phyloP scores from a whole-genome alignment of 495 filamentous ascomycete genomes.

The Diplogelasinospora grovesii region DNA sequence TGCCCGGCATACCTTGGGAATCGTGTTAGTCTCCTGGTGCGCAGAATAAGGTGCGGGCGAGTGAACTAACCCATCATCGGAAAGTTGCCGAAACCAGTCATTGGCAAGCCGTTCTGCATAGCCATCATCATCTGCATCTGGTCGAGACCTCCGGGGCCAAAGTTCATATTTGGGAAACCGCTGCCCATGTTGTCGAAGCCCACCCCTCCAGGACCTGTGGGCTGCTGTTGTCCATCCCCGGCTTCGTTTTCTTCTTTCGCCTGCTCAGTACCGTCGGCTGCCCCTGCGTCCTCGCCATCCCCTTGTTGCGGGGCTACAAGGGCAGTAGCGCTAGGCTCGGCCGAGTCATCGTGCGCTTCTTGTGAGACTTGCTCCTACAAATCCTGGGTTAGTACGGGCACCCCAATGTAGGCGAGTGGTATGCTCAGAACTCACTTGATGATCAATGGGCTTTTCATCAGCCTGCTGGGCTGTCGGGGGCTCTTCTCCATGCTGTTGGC shows the following conservation, averaged over 20 bases:
- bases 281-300: constrained; percentile 18
- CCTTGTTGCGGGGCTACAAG: constrained; percentile 4
- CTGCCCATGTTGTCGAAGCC: constrained; percentile 46
- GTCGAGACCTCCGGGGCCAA: constrained; percentile 60
- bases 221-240: constrained; percentile 26
- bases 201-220: constrained; percentile 23
- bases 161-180: constrained; percentile 59
- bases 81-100: constrained; percentile 52
- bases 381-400: constrained; percentile 10
- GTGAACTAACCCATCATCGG: constrained; percentile 77
- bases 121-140: constrained; percentile 66
- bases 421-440: too few species aligned
- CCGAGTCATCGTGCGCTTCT: constrained; percentile 3
- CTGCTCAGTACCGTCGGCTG: constrained; percentile 15
- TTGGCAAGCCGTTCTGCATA: constrained; percentile 69
- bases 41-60: not conserved
- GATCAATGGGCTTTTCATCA: too few species aligned
- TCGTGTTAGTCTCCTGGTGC: constrained; percentile 12
- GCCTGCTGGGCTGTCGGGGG: too few species aligned
- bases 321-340: constrained; percentile 3
- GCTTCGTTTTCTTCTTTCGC: constrained; percentile 26
- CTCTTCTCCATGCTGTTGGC: too few species aligned
- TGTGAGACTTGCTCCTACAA: constrained; percentile 10
- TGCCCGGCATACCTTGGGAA: constrained; percentile 61
- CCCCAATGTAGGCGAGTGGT: too few species aligned